phyloP scores from a whole-genome alignment of 1,284 basidiomycete species.

The Ustilago esculenta region DNA sequence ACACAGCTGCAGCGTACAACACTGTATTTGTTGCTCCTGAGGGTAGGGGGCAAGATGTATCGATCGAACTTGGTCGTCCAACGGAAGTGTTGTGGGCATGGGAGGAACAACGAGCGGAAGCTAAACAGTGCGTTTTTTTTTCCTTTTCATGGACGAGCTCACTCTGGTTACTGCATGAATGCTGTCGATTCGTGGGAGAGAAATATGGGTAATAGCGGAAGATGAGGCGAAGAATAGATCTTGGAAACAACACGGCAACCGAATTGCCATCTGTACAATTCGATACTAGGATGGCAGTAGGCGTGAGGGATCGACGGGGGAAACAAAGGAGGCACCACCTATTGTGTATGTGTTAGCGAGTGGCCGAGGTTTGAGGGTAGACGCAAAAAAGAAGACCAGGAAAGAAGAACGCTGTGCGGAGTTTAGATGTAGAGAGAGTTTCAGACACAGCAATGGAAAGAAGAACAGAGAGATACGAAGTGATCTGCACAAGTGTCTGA shows the following conservation, averaged over 20 bases:
- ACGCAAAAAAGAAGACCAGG: constrained; percentile 3
- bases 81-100: no score
- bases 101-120: no score
- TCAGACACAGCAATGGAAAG: neutral
- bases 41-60: neutral
- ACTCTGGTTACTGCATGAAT: no score
- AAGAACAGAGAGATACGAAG: neutral
- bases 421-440: neutral
- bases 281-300: neutral
- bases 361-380: constrained; percentile 1
- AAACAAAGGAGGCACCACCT: neutral
- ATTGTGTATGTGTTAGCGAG: no score
- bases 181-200: neutral
- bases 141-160: no score
- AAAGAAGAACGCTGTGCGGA: constrained; percentile 6
- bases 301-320: neutral
- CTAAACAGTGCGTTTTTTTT: no score
- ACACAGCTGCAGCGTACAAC: no score
- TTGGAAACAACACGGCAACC: constrained; percentile 9
- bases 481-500: no score
- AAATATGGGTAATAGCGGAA: neutral
- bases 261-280: no score
- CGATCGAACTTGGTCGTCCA: no score
- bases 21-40: no score
- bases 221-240: constrained; percentile 3